A percentile compares a stretch with the other conserved stretches of the same genome.
phyloP scores from a whole-genome alignment of 164 flowering plant genomes.

The Chloranthus sessilifolius region DNA sequence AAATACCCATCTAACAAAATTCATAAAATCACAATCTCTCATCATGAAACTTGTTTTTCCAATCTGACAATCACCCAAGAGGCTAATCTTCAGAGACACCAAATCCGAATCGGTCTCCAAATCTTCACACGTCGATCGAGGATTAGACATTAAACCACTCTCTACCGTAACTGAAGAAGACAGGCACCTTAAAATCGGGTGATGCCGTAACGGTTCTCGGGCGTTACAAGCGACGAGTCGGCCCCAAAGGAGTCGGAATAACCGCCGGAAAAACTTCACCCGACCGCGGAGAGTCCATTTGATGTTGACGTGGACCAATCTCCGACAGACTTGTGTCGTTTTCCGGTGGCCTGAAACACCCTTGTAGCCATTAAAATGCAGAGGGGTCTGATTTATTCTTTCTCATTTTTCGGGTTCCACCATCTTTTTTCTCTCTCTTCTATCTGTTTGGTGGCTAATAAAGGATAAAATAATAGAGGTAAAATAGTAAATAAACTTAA shows the following conservation, averaged over 20 bases:
- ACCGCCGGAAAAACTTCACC: slow-evolving; percentile 32
- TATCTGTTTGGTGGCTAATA: too few relatives aligned
- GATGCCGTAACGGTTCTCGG: slow-evolving; percentile 36
- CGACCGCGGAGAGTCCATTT: slow-evolving; percentile 35
- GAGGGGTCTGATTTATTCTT: too few relatives aligned
- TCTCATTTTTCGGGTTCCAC: too few relatives aligned
- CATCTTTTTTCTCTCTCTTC: too few relatives aligned
- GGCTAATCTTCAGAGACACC: slow-evolving; percentile 72
- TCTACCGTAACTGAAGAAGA: slow-evolving; percentile 17
- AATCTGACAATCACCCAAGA: slow-evolving; percentile 88
- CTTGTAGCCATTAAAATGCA: slow-evolving; percentile 14
- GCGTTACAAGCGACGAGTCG: slow-evolving; percentile 50
- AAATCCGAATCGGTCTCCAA: slow-evolving; percentile 60
- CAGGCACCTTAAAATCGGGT: slow-evolving; percentile 25
- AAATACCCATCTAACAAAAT: too few relatives aligned
- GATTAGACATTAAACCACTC: slow-evolving; percentile 5
- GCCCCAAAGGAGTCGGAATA: slow-evolving; percentile 58
- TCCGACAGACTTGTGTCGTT: slow-evolving; percentile 61
- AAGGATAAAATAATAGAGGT: too few relatives aligned
- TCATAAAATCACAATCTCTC: slow-evolving; percentile 16
- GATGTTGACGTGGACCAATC: slow-evolving; percentile 30
- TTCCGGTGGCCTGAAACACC: slow-evolving; percentile 18
- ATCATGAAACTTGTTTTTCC: slow-evolving; percentile 95
- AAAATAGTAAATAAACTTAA: too few relatives aligned
- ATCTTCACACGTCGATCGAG: slow-evolving; percentile 19